Conservation (phyloP, 1,139 yeast genomes). For the Hyphopichia burtonii region DNA sequence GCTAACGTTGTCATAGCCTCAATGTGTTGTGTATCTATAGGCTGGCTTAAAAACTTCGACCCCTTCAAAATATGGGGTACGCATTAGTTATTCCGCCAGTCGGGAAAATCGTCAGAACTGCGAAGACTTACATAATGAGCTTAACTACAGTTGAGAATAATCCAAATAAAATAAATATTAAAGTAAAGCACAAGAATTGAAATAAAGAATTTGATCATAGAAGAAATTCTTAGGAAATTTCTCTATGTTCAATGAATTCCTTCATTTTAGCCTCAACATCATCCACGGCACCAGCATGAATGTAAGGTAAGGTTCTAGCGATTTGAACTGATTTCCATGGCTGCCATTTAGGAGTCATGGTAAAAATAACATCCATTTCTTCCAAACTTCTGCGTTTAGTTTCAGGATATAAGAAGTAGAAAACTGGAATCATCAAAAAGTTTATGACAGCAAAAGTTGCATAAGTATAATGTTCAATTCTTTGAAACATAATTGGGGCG, state of each 20-base stretch:
- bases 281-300: conserved; percentile 18
- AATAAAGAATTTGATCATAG: no score
- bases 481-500: conserved; percentile 25
- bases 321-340: conserved; percentile 42
- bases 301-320: conserved; percentile 31
- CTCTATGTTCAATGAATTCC: conserved; percentile 1
- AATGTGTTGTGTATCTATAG: no score
- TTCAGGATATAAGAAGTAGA: conserved; percentile 28
- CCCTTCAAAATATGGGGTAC: no score
- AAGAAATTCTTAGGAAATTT: not conserved
- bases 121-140: no score
- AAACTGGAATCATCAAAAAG: conserved; percentile 21
- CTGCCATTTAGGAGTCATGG: conserved; percentile 29
- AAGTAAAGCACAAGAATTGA: no score
- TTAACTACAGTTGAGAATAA: no score
- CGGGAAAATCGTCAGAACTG: no score
- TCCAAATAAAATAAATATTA: no score
- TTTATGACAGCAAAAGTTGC: conserved; percentile 25
- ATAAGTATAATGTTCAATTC: conserved; percentile 25
- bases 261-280: conserved; percentile 9
- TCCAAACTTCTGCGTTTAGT: conserved; percentile 31
- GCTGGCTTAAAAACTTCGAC: no score
- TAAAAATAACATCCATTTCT: conserved; percentile 48
- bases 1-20: no score
- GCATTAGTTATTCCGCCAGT: no score